These are phyloP conservation scores for Dryas alaskensis DNA, from an alignment of 306 rosid species.

Conservation along the genomic window DNA sequence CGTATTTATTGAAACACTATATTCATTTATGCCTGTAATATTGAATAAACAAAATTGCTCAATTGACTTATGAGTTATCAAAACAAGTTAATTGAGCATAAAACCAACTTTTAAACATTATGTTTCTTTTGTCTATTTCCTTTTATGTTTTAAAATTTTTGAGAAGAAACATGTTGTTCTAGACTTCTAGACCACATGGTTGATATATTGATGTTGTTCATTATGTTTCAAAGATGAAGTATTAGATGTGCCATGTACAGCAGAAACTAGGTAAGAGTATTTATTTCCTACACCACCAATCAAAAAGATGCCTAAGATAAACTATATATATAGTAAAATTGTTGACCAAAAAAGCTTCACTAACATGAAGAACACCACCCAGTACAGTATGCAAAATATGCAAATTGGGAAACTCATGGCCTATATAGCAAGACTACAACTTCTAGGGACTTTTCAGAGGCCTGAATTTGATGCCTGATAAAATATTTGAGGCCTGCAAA, in stretches of 20 bases:
- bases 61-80: background rate
- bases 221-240: slow-evolving; percentile 27
- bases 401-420: slow-evolving; percentile 48
- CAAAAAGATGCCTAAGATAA: slow-evolving; percentile 34
- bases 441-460: background rate
- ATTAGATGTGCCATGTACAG: slow-evolving; percentile 46
- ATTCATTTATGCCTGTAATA: no score
- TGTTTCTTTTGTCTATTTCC: background rate
- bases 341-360: background rate
- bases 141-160: background rate
- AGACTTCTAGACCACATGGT: slow-evolving; percentile 10
- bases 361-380: slow-evolving; percentile 5
- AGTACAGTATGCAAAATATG: slow-evolving; percentile 1
- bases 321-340: slow-evolving; percentile 8
- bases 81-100: background rate
- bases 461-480: slow-evolving; percentile 23
- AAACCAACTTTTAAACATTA: background rate
- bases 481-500: slow-evolving; percentile 11
- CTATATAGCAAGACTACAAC: slow-evolving; percentile 21
- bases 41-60: background rate
- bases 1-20: no score
- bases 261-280: slow-evolving; percentile 21
- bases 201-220: slow-evolving; percentile 14
- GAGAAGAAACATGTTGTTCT: slow-evolving; percentile 52
- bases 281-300: slow-evolving; percentile 33